A percentile compares a stretch with the other conserved stretches of the same genome.
Evolutionary conservation across 2,329 filamentous ascomycete species (phyloP).

Genomic region (Colletotrichum spaethianum): DNA sequence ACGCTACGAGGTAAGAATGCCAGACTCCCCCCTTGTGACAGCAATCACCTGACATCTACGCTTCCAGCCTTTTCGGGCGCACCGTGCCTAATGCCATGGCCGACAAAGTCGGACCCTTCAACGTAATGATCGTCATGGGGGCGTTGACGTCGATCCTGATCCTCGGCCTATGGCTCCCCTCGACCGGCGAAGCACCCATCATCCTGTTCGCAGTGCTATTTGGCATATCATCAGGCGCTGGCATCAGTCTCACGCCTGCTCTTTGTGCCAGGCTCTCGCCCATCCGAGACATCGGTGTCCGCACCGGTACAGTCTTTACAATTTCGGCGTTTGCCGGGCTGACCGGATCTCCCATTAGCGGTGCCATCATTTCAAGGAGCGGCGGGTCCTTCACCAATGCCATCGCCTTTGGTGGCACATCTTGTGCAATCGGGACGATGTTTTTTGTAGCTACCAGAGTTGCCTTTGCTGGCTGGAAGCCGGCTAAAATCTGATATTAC

Average conservation of each 20-base stretch:
- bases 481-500: neutral
- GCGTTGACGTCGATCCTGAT: slow-evolving; percentile 52
- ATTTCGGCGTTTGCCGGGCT: slow-evolving; percentile 41
- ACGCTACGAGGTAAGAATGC: slow-evolving; percentile 43
- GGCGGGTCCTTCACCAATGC: neutral
- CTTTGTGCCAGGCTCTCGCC: slow-evolving; percentile 65
- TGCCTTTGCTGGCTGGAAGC: slow-evolving; percentile 3
- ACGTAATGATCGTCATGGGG: slow-evolving; percentile 58
- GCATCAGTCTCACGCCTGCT: slow-evolving; percentile 49
- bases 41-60: neutral
- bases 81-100: slow-evolving; percentile 43
- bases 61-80: slow-evolving; percentile 45
- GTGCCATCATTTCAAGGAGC: slow-evolving; percentile 40
- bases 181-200: slow-evolving; percentile 43
- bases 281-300: slow-evolving; percentile 67
- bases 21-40: neutral
- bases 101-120: slow-evolving; percentile 48
- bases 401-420: slow-evolving; percentile 1
- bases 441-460: neutral
- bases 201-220: slow-evolving; percentile 52
- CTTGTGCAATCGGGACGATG: neutral
- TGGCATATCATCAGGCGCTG: slow-evolving; percentile 54
- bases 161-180: slow-evolving; percentile 57
- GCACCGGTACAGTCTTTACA: slow-evolving; percentile 58
- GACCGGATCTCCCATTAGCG: slow-evolving; percentile 44